These are phyloP conservation scores for Cucurbita ficifolia DNA, from an alignment of 306 rosid genomes.

Conservation along the genomic window DNA sequence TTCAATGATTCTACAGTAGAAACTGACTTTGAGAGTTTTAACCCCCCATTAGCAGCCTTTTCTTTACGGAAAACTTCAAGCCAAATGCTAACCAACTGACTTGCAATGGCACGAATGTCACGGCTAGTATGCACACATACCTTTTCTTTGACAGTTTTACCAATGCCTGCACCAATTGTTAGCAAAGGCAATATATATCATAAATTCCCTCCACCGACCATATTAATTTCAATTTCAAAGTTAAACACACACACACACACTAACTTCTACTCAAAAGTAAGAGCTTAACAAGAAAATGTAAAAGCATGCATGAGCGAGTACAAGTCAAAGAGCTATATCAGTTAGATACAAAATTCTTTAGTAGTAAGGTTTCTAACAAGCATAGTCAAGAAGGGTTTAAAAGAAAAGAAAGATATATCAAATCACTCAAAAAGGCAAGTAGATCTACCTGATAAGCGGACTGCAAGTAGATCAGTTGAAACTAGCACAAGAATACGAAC, in stretches of 20 bases:
- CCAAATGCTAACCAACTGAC: conserved; percentile 96
- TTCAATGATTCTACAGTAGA: conserved; percentile 44
- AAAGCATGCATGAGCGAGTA: background rate
- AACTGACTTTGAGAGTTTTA: conserved; percentile 56
- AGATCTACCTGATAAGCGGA: conserved; percentile 73
- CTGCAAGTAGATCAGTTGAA: conserved; percentile 80
- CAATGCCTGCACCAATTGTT: conserved; percentile 55
- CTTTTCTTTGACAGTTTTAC: conserved; percentile 94
- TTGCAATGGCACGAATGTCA: conserved; percentile 95
- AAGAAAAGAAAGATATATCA: background rate
- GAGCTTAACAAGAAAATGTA: background rate
- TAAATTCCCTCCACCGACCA: background rate
- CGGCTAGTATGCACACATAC: conserved; percentile 99
- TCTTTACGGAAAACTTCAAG: conserved; percentile 95
- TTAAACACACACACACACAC: background rate
- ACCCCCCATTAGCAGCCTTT: conserved; percentile 74
- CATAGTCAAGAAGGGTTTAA: background rate
- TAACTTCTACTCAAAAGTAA: background rate
- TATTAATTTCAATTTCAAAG: background rate
- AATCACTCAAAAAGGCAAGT: background rate
- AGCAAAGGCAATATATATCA: conserved; percentile 11
- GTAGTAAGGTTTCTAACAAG: background rate
- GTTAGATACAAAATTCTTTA: background rate
- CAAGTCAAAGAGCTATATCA: background rate
- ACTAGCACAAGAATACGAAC: conserved; percentile 95